Base-by-base conservation (phyloP, 495 filamentous ascomycete genomes). In the Trichocladium uniseriatum region DNA sequence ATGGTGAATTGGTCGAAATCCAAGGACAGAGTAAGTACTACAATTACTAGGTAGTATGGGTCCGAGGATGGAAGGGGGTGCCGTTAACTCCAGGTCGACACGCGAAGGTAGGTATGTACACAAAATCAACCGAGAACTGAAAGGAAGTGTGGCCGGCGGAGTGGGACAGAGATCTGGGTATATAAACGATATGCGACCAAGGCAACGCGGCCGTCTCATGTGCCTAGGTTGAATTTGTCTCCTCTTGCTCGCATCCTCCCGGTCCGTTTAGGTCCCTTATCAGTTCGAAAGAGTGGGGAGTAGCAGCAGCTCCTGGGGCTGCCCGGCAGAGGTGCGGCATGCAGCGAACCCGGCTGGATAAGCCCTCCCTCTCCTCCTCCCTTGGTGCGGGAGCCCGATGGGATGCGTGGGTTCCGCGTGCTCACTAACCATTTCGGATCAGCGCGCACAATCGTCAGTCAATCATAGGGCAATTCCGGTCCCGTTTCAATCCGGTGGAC, bases 101-200 rank as follows among this genome's bases (percentile, higher is more conserved):
- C n/a, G n/a, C n/a, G n/a, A n/a, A n/a, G n/a, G n/a, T n/a, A n/a
- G n/a, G n/a, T n/a, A n/a, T n/a, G n/a, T n/a, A n/a, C n/a, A n/a
- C n/a, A n/a, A n/a, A n/a, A n/a, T n/a, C n/a, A n/a, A 48, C 37
- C 10, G 27, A 27, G 43, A 21, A 48, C 38, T 38, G 44, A 37
- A 34, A 43, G 16, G 27, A 43, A 43, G 22, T 16, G 22, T 24
- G 27, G 15, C 2, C 28, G 2, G 42, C 8, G 20, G 42, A 46
- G 52, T 54, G 52, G 46, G 52, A 54, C 52, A 49, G 40, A 34
- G 29, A 34, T 7, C 16, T 1, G 15, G 11, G 37, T 43, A 49
- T 49, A 49, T 49, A 49, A 42, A 48, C 46, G 15, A 48, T 8
- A 27, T 3, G n/a, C 7, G 22, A 27, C 14, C 20, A 42, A 42